Evolutionary conservation across 2,329 filamentous ascomycete genomes (phyloP), one percentile per base, ranked within the genome.

Genomic region (Lasiodiplodia hormozganensis): DNA sequence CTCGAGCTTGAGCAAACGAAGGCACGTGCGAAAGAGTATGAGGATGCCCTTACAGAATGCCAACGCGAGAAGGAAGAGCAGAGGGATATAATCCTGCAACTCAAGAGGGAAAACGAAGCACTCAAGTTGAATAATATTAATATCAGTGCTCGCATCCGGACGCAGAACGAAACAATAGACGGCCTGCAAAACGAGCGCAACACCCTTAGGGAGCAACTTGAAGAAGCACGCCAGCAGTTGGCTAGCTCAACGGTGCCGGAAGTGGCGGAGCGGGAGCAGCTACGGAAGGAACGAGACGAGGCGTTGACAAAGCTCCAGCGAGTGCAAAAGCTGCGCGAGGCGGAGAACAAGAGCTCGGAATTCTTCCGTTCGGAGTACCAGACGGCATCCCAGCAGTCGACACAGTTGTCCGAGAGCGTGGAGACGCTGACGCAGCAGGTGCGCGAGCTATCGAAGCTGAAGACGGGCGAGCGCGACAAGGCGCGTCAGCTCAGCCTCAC

Each of bases 351-450:
- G 16, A 86, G 89, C 4, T 79, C 84, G 31, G 86, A 88, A 1
- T 92, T 89, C 72, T 80, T 84, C 14, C 85, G 87, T 65, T 82
- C 82, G 4, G 80, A 84, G 11, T 92, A 91, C 72, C 89, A 72
- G 36, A 64, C 62, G 7, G 72, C 73, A 7, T 62, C 64, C 38
- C 53, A 2, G 16, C 3, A 34, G 8, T 54, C 68, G 21, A 36
- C 51, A 1, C 52, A 52, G 25, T 31, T 31, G 34, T 58, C 54
- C 14, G 43, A 21, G 2, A 28, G 54, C 34, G 36, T 43, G 47
- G 18, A 36, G n/a, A 53, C 16, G 4, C 58, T 68, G 12, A 49
- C 51, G 34, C 52, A 73, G 62, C 68, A 69, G 6, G 68, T 72
- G 53, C 47, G 62, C 31, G 68, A 66, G 12, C 38, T 58, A 8